Conservation (phyloP, 495 filamentous ascomycete species). For the Penicillium taxi region DNA sequence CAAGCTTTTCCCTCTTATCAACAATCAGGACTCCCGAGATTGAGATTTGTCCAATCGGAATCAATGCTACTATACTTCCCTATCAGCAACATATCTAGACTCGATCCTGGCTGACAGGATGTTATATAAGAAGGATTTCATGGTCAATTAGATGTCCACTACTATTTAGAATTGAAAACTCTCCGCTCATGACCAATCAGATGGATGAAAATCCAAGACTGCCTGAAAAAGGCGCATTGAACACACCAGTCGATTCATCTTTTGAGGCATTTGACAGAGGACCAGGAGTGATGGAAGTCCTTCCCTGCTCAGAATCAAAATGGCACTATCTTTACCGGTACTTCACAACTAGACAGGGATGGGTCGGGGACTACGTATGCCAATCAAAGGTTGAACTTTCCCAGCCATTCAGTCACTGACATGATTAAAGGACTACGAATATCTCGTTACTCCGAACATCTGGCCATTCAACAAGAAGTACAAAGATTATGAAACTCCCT, state of each 20-base stretch:
- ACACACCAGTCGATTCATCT: conserved; percentile 3
- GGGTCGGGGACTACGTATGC: conserved; percentile 60
- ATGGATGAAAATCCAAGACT: conserved; percentile 8
- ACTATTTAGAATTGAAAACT: too few species aligned
- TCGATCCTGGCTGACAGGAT: too few species aligned
- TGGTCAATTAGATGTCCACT: too few species aligned
- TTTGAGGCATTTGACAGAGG: conserved; percentile 5
- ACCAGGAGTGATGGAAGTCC: conserved; percentile 7
- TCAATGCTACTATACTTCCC: too few species aligned
- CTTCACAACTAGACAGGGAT: conserved; percentile 53
- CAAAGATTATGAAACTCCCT: conserved; percentile 54
- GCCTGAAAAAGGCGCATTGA: conserved; percentile 7
- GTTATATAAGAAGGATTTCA: too few species aligned
- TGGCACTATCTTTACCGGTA: conserved; percentile 28
- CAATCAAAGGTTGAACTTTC: too few species aligned
- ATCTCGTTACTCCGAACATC: conserved; percentile 65
- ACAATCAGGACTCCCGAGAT: too few species aligned
- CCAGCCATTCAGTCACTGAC: not conserved
- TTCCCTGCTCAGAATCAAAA: conserved; percentile 14
- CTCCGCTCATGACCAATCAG: too few species aligned
- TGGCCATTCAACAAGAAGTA: conserved; percentile 61
- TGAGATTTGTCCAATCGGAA: too few species aligned
- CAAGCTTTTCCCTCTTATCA: conserved; percentile 15
- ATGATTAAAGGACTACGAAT: conserved; percentile 52
- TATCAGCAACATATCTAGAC: too few species aligned